phyloP scores from a whole-genome alignment of 257 asterid species.

The Solanum neorickii region DNA sequence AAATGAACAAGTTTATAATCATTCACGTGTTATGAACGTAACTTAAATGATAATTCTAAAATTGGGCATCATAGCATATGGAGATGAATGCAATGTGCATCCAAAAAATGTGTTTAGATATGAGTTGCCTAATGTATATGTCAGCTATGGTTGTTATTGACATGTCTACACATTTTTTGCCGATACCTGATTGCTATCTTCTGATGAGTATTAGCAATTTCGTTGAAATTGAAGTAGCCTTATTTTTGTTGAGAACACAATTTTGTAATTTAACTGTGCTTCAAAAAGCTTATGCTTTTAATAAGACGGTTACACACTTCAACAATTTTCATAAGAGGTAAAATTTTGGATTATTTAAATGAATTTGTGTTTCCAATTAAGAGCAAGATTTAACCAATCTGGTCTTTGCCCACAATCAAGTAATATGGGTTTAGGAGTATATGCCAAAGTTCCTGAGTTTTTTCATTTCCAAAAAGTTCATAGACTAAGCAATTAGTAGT shows the following conservation, averaged over 20 bases:
- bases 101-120: background rate
- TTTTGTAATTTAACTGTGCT: background rate
- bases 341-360: background rate
- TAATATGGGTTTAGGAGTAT: background rate
- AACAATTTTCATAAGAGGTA: background rate
- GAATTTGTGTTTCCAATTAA: background rate
- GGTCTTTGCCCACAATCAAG: background rate
- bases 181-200: background rate
- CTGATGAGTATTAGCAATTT: background rate
- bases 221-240: background rate
- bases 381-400: background rate
- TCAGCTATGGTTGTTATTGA: background rate
- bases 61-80: background rate
- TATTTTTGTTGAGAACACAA: background rate
- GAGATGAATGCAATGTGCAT: background rate
- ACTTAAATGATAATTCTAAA: background rate
- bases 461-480: background rate
- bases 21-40: background rate
- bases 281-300: background rate
- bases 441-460: background rate
- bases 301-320: background rate
- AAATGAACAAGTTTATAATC: background rate
- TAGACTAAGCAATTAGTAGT: background rate
- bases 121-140: background rate
- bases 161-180: background rate